phyloP scores from a whole-genome alignment of 192 early-diverging fungal genomes.

The Backusella mclennaniae region DNA sequence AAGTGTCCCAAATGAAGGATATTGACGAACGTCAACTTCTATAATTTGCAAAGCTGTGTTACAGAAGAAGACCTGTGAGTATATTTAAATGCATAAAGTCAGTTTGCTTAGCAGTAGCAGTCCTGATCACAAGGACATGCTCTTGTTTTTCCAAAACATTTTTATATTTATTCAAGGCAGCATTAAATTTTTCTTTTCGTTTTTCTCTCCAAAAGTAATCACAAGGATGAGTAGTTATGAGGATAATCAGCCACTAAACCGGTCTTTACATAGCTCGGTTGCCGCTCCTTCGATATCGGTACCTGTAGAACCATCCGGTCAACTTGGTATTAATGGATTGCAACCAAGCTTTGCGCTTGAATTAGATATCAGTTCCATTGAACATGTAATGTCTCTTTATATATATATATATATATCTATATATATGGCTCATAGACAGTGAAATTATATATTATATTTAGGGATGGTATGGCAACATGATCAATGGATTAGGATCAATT shows the following conservation, averaged over 20 bases:
- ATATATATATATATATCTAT: too few relatives aligned
- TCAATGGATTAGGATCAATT: slow-evolving; percentile 40
- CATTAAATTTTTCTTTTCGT: background rate
- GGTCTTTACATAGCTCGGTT: background rate
- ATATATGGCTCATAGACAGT: background rate
- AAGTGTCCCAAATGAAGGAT: background rate
- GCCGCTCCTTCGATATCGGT: background rate
- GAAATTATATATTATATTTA: background rate
- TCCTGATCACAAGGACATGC: background rate
- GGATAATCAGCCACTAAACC: background rate
- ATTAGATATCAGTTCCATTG: slow-evolving; percentile 17
- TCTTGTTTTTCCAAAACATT: background rate
- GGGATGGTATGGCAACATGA: slow-evolving; percentile 45
- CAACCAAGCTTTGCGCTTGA: slow-evolving; percentile 22
- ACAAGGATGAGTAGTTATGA: background rate
- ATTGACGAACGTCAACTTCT: background rate
- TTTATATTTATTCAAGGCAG: background rate
- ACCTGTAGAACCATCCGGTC: background rate
- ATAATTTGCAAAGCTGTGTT: background rate
- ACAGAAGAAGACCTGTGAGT: background rate
- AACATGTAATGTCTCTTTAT: slow-evolving; percentile 23
- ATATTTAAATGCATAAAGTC: background rate
- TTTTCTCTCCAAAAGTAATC: background rate
- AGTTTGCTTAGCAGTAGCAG: background rate
- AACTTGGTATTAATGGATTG: slow-evolving; percentile 17